Evolutionary conservation across 2,329 filamentous ascomycete species (phyloP), one percentile per base, ranked within the genome.

Genomic region (Diplocarpon rosae): DNA sequence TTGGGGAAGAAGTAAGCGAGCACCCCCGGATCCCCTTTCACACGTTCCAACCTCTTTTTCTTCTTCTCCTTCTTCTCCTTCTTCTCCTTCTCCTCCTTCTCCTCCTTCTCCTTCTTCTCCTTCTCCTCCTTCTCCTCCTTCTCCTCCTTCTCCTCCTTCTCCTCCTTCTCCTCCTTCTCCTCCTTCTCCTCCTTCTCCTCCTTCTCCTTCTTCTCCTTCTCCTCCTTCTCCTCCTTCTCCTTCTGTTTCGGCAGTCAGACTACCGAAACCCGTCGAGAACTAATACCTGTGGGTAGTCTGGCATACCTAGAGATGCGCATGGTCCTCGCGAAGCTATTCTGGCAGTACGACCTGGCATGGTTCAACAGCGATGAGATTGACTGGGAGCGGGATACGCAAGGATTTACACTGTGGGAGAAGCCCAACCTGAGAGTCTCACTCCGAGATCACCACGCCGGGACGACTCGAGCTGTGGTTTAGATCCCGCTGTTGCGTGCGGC

Each of bases 381-480:
- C 31, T 53, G 51, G 49, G 51, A 53, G 17, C 39, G 51, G 31
- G 51, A 55, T 39, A 50, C 38, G 13, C 51, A 53, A 35, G 52
- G 52, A 3, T 55, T 52, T 16, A 55, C 52, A 1, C 36, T 54
- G 4, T 54, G 52, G 51, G 47, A 53, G 39, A 51, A 52, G 16
- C 52, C 51, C 12, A 50, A 52, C 12, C 35, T 54, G 32, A 40
- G 47, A 29, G 48, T 52, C 13, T 27, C 42, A 20, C 27, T 52
- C 14, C 40, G 38, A 38, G 33, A 43, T 33, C 39, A 41, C 15
- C 31, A 41, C 15, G n/a, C 31, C 12, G 39, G 39, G 4, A 24
- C 20, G 3, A 7, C 20, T 24, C 20, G 20, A 7, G 20, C 20
- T 24, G 20, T 24, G 20, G 20, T 7, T 3, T 24, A 24, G 20